Evolutionary conservation across 2,329 filamentous ascomycete species (phyloP).

Genomic region (Raffaelea albimanens): DNA sequence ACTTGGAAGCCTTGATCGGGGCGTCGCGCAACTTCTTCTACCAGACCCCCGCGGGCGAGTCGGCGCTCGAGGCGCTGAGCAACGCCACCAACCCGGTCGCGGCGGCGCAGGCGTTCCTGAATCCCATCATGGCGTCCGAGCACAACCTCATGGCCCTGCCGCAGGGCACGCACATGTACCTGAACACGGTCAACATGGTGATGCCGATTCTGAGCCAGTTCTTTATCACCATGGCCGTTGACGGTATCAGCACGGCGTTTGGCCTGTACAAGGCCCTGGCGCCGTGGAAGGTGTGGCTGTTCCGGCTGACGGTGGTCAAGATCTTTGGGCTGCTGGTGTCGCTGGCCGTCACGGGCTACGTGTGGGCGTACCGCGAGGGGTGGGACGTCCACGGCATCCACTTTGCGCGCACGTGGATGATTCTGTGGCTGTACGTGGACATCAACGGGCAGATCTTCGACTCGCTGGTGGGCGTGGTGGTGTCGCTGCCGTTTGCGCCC

Average conservation of each 20-base stretch:
- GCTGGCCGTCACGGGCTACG: conserved; percentile 27
- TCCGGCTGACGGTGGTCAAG: conserved; percentile 18
- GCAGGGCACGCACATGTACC: conserved; percentile 23
- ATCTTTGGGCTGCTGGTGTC: conserved; percentile 25
- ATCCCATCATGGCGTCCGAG: conserved; percentile 21
- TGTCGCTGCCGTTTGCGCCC: background rate
- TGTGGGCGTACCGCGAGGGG: conserved; percentile 33
- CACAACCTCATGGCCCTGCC: conserved; percentile 22
- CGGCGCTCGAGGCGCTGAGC: conserved; percentile 15
- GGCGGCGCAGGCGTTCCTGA: conserved; percentile 10
- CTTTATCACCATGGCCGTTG: conserved; percentile 20
- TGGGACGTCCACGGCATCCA: conserved; percentile 26
- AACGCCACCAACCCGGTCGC: no score
- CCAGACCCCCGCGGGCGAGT: conserved; percentile 13
- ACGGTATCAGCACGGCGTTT: conserved; percentile 16
- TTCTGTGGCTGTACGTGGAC: conserved; percentile 24
- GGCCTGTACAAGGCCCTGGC: background rate
- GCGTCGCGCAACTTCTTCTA: conserved; percentile 12
- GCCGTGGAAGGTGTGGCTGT: conserved; percentile 10
- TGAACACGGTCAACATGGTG: conserved; percentile 30
- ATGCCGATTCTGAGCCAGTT: conserved; percentile 24
- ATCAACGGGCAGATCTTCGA: conserved; percentile 3
- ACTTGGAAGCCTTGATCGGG: conserved; percentile 10
- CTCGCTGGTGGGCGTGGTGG: conserved; percentile 1
- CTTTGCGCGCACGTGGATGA: conserved; percentile 19